Percentiles rank a stretch among this genome's conserved stretches.
These are phyloP conservation scores for Volutella citrinella DNA, from an alignment of 2,329 filamentous ascomycete genomes.

Conservation along the genomic window DNA sequence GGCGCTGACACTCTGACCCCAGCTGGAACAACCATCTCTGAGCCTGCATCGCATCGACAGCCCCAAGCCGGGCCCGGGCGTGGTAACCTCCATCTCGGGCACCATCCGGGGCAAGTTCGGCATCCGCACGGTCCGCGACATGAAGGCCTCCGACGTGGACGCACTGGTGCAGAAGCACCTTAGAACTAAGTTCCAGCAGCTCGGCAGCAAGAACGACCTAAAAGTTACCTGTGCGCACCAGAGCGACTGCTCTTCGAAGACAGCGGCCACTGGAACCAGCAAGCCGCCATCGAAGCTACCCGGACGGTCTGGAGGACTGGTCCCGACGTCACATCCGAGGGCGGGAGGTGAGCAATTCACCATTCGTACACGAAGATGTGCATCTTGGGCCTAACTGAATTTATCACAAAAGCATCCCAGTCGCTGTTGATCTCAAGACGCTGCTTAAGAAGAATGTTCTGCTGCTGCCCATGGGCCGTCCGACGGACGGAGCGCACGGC, in stretches of 20 bases:
- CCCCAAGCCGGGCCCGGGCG: background rate
- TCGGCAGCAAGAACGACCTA: background rate
- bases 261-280: background rate
- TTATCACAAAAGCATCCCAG: constrained; percentile 88
- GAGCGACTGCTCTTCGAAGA: constrained; percentile 1
- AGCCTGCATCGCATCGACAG: constrained; percentile 1
- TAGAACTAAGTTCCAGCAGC: too few species aligned
- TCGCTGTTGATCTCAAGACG: constrained; percentile 95
- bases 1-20: too few species aligned
- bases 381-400: too few species aligned
- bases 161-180: too few species aligned
- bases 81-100: background rate
- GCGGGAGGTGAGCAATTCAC: too few species aligned
- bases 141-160: background rate
- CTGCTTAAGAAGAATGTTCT: constrained; percentile 97
- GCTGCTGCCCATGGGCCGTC: constrained; percentile 93
- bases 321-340: too few species aligned
- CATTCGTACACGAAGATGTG: too few species aligned
- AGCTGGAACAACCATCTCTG: too few species aligned
- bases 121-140: background rate
- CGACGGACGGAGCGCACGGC: constrained; percentile 92
- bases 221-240: background rate
- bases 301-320: too few species aligned
- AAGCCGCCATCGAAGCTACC: background rate
- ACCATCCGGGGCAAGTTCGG: background rate